Evolutionary conservation across 208 protist species (phyloP), one percentile per base, ranked within the genome.

Genomic region (Trypanosoma cruzi): DNA sequence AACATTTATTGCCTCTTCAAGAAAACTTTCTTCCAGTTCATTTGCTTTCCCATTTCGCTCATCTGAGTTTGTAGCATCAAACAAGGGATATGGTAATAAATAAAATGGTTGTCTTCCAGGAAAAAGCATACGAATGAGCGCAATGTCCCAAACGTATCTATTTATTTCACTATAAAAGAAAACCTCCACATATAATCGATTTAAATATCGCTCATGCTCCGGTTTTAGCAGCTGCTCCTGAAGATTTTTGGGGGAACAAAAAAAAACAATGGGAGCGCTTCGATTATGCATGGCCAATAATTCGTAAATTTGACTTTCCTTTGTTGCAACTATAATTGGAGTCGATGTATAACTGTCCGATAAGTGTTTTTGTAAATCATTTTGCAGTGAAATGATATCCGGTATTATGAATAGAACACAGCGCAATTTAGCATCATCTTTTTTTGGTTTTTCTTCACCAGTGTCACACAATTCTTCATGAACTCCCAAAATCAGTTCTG

Each of bases 321-420:
- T 69, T 46, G 63, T 73, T 48, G 66, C 73, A 29, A 87, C 71
- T 63, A 66, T 62, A 42, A 90, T 71, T 42, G 85, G 81, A 57
- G 80, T 69, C 24, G 69, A 82, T 59, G 77, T 85, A 68, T 89
- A 89, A 72, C 84, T 86, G 61, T 89, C 84, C 31, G 71, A 69
- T 22, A 89, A 72, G 55, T 62, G 62, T 28, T 54, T 74, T 55
- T 68, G 64, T 22, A 89, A 46, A 40, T 70, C 48, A 20, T 42
- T n/a, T 64, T 78, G 70, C 29, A 76, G 50, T 22, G 65, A 68
- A 26, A 59, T 40, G 7, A 64, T 56, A 29, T 73, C 67, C 6
- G 84, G 84, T 18, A 81, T 70, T 5, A 86, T 64, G 46, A 89
- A 31, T 36, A 89, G 63, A 61, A 89, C 75, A 36, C 77, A 65